Base-by-base conservation (phyloP, 2,329 filamentous ascomycete species). In the Arachnopeziza araneosa region DNA sequence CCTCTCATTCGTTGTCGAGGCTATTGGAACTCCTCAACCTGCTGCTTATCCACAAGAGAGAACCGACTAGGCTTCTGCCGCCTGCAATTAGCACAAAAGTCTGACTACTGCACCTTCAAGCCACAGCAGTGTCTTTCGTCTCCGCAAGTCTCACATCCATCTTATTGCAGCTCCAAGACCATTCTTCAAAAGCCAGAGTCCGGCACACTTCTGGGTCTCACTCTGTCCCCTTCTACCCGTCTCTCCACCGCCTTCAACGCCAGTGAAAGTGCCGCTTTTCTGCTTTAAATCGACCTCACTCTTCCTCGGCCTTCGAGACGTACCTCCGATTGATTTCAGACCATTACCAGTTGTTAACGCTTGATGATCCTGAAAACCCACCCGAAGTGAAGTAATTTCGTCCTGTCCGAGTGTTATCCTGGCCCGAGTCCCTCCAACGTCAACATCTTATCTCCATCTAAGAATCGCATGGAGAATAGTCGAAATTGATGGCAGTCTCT, bases 401-500 rank as follows among this genome's bases (percentile, higher is more conserved):
- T 44, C 36, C 17, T 14, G 36, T 19, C 12, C 12, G 36, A 14
- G 17, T 44, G 3, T 17, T 44, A 44, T 44, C 5, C 17, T 17
- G 36, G 17, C 6, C 17, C 36, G 36, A 19, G 26, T 30, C 36
- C 36, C 17, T 7, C 17, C 36, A 44, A 19, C 36, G 6, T 44
- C 17, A 44, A 44, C 17, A 44, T 19, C 7, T 32, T 14, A 44
- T 44, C 36, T 44, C 36, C 36, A 44, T 44, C 17, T 44, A 44
- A 19, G 36, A 44, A 14, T 44, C 36, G 36, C 17, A 44, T 44
- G 36, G 36, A 12, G 36, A 44, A 44, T 4, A 44, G 12, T 44
- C 36, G 36, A 44, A 44, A 44, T 44, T 44, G 36, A 72, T 71
- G 70, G 69, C 70, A 70, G 67, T 70, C 63, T 70, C 68, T 63